Evolutionary conservation across 352 stramenopile genomes (phyloP).

Genomic region (Phytophthora citrophthora): DNA sequence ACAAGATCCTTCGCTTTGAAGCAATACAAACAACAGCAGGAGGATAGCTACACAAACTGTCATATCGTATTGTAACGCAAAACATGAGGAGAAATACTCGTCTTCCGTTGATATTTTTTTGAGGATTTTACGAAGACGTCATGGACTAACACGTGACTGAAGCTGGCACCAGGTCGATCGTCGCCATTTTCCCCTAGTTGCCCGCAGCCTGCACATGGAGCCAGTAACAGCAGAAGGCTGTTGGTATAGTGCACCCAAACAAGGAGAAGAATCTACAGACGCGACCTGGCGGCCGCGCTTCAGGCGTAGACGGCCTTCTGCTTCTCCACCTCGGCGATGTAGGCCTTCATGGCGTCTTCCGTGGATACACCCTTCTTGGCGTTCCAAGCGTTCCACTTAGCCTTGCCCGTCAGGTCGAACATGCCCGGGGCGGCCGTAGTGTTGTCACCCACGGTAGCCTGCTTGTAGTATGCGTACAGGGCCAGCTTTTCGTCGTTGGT

Average conservation of each 20-base stretch:
- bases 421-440: slow-evolving; percentile 83
- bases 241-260: neutral
- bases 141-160: slow-evolving; percentile 14
- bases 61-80: neutral
- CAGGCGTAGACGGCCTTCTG: slow-evolving; percentile 85
- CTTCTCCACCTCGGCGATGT: slow-evolving; percentile 88
- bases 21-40: neutral
- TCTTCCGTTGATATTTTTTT: slow-evolving; percentile 35
- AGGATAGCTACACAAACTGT: neutral
- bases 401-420: slow-evolving; percentile 88
- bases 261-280: slow-evolving; percentile 24
- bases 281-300: slow-evolving; percentile 35
- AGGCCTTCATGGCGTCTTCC: slow-evolving; percentile 88
- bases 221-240: neutral
- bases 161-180: slow-evolving; percentile 6
- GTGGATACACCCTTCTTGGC: slow-evolving; percentile 85
- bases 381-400: slow-evolving; percentile 91
- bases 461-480: slow-evolving; percentile 92
- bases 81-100: slow-evolving; percentile 3
- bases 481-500: slow-evolving; percentile 92
- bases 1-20: neutral
- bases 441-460: slow-evolving; percentile 89
- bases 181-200: slow-evolving; percentile 1
- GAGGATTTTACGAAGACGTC: slow-evolving; percentile 22
- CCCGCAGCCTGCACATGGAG: neutral